Conservation (phyloP, 2,329 filamentous ascomycete genomes). For the Venturiaceae sp. region DNA sequence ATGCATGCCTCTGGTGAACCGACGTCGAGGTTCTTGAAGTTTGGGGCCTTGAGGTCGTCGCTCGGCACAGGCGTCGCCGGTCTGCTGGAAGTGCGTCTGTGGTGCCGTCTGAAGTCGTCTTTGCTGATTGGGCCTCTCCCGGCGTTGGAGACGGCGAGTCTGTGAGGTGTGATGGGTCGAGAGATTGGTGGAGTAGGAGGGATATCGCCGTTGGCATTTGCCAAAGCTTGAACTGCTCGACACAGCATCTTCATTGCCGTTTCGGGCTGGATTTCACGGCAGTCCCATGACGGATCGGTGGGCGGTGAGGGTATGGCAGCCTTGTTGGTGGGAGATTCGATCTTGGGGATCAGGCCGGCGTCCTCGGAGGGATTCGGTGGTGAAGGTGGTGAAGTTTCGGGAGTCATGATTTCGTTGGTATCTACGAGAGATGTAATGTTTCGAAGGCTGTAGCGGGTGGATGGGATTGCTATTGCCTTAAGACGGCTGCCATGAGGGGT, state of each 20-base stretch:
- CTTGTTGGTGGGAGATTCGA: constrained; percentile 5
- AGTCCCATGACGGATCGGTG: constrained; percentile 45
- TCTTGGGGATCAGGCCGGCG: constrained; percentile 8
- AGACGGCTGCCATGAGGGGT: background rate
- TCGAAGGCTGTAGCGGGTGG: background rate
- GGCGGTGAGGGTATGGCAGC: constrained; percentile 23
- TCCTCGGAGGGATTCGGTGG: constrained; percentile 10
- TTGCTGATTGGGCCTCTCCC: constrained; percentile 12
- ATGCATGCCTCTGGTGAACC: constrained; percentile 41
- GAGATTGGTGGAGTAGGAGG: constrained; percentile 65
- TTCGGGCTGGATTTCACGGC: constrained; percentile 62
- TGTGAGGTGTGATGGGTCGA: background rate
- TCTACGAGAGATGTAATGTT: background rate
- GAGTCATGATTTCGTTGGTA: background rate
- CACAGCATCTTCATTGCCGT: constrained; percentile 74
- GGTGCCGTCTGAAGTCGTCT: constrained; percentile 20
- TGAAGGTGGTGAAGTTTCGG: background rate
- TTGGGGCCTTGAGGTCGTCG: constrained; percentile 26
- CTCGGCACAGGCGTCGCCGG: constrained; percentile 26
- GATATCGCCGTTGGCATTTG: constrained; percentile 65
- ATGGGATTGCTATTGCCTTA: background rate
- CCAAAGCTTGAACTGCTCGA: constrained; percentile 47
- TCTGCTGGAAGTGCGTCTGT: constrained; percentile 25
- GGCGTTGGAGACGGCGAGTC: constrained; percentile 6
- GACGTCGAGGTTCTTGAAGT: constrained; percentile 27